phyloP scores from a whole-genome alignment of 2,329 filamentous ascomycete species.

The Cercospora sesami region DNA sequence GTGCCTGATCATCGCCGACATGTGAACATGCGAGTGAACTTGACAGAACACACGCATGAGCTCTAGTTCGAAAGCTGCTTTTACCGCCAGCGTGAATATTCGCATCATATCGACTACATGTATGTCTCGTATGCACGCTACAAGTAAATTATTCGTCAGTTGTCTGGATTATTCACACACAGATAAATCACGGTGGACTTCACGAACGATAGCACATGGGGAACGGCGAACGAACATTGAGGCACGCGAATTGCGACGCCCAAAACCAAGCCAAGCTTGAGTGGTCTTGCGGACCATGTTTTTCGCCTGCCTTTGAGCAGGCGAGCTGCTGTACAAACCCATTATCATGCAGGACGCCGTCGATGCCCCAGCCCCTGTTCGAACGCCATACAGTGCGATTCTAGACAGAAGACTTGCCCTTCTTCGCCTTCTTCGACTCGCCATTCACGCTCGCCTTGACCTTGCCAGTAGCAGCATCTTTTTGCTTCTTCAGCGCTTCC shows the following conservation, averaged over 20 bases:
- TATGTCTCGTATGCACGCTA: no score
- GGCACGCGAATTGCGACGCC: slow-evolving; percentile 15
- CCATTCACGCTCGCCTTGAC: slow-evolving; percentile 12
- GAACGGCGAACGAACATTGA: not conserved
- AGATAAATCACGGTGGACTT: not conserved
- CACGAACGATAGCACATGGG: not conserved
- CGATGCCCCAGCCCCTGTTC: not conserved
- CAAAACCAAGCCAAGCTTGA: slow-evolving; percentile 18
- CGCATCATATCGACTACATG: no score
- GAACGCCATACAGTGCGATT: not conserved
- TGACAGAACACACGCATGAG: not conserved
- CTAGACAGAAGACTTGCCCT: slow-evolving; percentile 15
- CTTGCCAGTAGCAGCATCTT: slow-evolving; percentile 26
- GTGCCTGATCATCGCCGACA: not conserved
- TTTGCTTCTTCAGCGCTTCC: slow-evolving; percentile 33
- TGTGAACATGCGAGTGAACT: not conserved
- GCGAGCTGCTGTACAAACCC: slow-evolving; percentile 5
- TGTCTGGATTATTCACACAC: no score
- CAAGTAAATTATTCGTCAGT: no score
- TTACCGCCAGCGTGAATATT: not conserved
- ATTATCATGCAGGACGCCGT: not conserved
- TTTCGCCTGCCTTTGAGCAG: not conserved
- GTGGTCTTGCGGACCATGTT: slow-evolving; percentile 14
- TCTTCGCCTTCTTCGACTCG: slow-evolving; percentile 21
- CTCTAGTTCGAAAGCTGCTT: not conserved